Conservation (phyloP, 768 basidiomycete species). For the Guyanaporus albipodus region DNA sequence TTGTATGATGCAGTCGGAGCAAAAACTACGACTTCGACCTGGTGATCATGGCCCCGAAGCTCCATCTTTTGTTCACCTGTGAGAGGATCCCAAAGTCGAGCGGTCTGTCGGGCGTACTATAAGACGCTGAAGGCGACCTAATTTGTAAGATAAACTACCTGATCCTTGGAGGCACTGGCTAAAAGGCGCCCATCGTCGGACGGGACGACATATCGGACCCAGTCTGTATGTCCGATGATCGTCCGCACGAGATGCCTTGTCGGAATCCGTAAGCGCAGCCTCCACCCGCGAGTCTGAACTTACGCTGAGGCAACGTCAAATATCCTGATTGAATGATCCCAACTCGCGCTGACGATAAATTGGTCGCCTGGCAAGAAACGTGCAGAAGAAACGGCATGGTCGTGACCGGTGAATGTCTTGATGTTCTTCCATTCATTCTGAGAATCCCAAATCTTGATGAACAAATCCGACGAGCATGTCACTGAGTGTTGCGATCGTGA, state of each 20-base stretch:
- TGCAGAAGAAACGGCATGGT: conserved; percentile 85
- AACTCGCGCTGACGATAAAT: conserved; percentile 78
- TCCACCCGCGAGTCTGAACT: conserved; percentile 26
- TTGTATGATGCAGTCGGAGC: conserved; percentile 73
- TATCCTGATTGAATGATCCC: conserved; percentile 81
- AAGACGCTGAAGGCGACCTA: not conserved
- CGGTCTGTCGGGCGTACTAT: conserved; percentile 48
- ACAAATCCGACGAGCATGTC: conserved; percentile 81
- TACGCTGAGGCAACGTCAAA: conserved; percentile 88
- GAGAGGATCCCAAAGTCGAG: conserved; percentile 68
- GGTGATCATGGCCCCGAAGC: conserved; percentile 83
- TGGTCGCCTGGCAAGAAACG: conserved; percentile 85
- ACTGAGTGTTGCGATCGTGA: conserved; percentile 13
- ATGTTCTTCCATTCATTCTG: conserved; percentile 87
- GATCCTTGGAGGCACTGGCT: conserved; percentile 83
- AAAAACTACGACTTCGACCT: conserved; percentile 78
- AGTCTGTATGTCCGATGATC: conserved; percentile 74
- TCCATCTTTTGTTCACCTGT: conserved; percentile 78
- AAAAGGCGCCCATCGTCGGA: conserved; percentile 70
- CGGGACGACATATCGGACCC: conserved; percentile 71
- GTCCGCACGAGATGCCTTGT: conserved; percentile 71
- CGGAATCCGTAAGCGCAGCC: conserved; percentile 9
- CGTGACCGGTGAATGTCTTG: conserved; percentile 85
- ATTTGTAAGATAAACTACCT: conserved; percentile 44
- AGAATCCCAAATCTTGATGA: conserved; percentile 91